Percentiles rank a stretch among this genome's conserved stretches.
Evolutionary conservation across 202 grass and related monocot species (phyloP).

Genomic region (Brachypodium distachyon): DNA sequence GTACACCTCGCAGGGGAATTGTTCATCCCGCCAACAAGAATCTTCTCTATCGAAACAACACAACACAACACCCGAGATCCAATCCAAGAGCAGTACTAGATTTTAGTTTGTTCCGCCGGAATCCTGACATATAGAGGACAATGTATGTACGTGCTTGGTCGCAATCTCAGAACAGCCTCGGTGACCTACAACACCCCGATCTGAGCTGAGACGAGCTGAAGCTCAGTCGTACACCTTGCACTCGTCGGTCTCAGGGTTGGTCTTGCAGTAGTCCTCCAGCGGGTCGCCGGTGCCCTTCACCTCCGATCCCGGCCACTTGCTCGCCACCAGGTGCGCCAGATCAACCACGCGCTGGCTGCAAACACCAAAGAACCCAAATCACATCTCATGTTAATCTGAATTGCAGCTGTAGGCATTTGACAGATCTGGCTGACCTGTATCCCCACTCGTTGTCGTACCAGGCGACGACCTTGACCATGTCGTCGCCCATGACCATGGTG

Average conservation of each 20-base stretch:
- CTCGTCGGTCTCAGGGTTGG: slow-evolving; percentile 64
- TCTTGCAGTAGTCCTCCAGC: slow-evolving; percentile 95
- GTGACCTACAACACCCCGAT: slow-evolving; percentile 8
- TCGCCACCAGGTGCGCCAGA: slow-evolving; percentile 84
- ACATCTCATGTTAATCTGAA: neutral
- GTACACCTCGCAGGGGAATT: slow-evolving; percentile 1
- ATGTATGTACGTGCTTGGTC: neutral
- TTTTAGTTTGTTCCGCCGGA: neutral
- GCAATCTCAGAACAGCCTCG: neutral
- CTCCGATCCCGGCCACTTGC: slow-evolving; percentile 60
- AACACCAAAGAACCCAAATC: neutral
- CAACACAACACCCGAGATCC: no score
- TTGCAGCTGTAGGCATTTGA: no score
- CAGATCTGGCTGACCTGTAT: slow-evolving; percentile 59
- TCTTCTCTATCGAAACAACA: neutral
- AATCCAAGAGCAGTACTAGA: neutral
- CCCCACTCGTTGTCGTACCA: slow-evolving; percentile 99
- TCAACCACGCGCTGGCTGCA: slow-evolving; percentile 91
- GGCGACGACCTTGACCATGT: slow-evolving; percentile 99
- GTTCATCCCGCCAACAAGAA: neutral
- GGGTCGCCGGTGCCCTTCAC: slow-evolving; percentile 64
- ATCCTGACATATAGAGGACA: neutral
- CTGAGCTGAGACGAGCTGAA: no score
- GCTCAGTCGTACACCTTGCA: slow-evolving; percentile 91
- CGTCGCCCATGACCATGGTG: slow-evolving; percentile 98